Conservation (phyloP, 2,329 filamentous ascomycete genomes). For the Colletotrichum liriopes region DNA sequence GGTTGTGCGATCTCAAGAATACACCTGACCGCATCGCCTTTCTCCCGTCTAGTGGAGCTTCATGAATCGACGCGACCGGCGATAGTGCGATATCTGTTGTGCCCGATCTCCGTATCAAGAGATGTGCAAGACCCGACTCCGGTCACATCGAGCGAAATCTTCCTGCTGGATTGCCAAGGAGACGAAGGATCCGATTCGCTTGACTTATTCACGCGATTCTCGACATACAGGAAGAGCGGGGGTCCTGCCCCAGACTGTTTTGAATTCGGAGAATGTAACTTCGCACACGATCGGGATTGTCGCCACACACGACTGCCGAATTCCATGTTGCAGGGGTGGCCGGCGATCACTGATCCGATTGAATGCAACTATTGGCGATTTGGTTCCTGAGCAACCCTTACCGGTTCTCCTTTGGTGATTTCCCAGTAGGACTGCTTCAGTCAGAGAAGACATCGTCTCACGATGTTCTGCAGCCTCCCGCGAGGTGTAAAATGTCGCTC, state of each 20-base stretch:
- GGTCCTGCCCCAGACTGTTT: no score
- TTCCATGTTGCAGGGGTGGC: conserved; percentile 26
- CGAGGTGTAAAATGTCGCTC: background rate
- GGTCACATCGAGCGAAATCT: background rate
- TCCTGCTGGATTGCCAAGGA: background rate
- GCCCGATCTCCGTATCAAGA: background rate
- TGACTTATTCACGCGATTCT: background rate
- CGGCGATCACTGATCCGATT: conserved; percentile 12
- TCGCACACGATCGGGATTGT: conserved; percentile 7
- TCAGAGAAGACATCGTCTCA: background rate
- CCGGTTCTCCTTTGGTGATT: background rate
- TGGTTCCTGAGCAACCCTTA: background rate
- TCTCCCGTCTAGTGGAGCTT: no score
- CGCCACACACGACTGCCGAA: conserved; percentile 6
- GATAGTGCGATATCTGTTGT: background rate
- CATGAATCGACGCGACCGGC: background rate
- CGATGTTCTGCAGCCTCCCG: conserved; percentile 1
- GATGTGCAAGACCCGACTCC: background rate
- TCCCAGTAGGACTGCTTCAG: background rate
- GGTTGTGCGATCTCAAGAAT: background rate
- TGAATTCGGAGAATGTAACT: conserved; percentile 1
- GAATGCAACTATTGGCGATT: conserved; percentile 12
- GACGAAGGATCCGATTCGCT: background rate
- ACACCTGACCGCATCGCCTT: no score
- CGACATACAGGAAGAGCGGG: background rate